Evolutionary conservation across 2,329 filamentous ascomycete species (phyloP).

Genomic region (Eutypella sp.): DNA sequence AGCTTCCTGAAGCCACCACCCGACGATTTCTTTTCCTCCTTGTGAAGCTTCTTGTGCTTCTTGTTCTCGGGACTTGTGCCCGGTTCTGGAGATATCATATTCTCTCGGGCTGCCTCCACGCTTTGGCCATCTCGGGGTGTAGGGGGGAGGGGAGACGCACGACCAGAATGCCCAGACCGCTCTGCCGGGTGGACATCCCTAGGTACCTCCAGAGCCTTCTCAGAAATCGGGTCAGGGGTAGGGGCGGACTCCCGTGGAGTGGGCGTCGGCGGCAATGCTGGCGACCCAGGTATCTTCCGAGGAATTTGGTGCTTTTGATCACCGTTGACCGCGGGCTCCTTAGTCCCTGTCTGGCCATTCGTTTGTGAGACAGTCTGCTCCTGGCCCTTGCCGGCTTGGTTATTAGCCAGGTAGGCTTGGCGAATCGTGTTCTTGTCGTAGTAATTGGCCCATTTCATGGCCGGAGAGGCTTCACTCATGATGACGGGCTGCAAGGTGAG

Average conservation of each 20-base stretch:
- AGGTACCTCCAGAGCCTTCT: constrained; percentile 33
- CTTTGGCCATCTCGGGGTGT: constrained; percentile 32
- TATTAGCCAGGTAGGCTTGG: constrained; percentile 77
- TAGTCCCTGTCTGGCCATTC: constrained; percentile 28
- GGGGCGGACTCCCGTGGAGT: constrained; percentile 9
- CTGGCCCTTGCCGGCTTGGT: constrained; percentile 63
- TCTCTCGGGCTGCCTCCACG: constrained; percentile 31
- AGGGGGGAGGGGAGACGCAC: constrained; percentile 35
- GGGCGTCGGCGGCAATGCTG: constrained; percentile 26
- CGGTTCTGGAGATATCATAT: constrained; percentile 36
- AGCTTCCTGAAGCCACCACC: constrained; percentile 57
- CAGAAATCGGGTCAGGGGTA: constrained; percentile 22
- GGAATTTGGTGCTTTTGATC: constrained; percentile 34
- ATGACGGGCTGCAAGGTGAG: constrained; percentile 83
- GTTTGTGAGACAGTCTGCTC: constrained; percentile 41
- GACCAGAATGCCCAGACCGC: constrained; percentile 25
- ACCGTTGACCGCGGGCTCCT: constrained; percentile 26
- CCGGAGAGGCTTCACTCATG: constrained; percentile 80
- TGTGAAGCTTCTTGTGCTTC: constrained; percentile 51
- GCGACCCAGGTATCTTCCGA: constrained; percentile 31
- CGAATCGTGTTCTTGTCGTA: constrained; percentile 88
- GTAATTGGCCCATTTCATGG: constrained; percentile 94
- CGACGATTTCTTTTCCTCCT: constrained; percentile 36
- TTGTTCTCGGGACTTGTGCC: constrained; percentile 40
- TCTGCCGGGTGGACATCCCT: constrained; percentile 32